These are phyloP conservation scores for Tetrastigma voinierianum DNA, from an alignment of 164 flowering plant genomes.

Conservation along the genomic window DNA sequence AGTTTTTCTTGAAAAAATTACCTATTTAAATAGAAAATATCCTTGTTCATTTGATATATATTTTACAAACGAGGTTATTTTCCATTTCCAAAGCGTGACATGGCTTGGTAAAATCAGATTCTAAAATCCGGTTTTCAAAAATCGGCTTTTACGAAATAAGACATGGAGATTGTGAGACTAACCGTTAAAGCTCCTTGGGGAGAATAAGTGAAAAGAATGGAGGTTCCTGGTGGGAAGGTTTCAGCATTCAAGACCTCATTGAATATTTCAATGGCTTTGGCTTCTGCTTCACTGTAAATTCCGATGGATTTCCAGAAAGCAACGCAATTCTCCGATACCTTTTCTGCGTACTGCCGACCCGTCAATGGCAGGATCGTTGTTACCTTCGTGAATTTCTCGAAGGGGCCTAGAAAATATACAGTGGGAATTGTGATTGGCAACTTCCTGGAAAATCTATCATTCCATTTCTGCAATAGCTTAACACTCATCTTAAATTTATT, in stretches of 20 bases:
- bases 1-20: no score
- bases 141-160: no score
- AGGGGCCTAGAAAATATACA: conserved; percentile 50
- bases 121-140: no score
- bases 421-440: no score
- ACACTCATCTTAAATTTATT: no score
- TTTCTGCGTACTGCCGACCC: conserved; percentile 75
- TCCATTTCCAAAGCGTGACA: no score
- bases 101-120: no score
- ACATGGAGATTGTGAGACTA: conserved; percentile 2
- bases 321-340: conserved; percentile 78
- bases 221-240: conserved; percentile 66
- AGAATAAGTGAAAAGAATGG: conserved; percentile 71
- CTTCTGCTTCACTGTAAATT: conserved; percentile 61
- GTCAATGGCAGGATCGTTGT: conserved; percentile 70
- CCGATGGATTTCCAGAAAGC: conserved; percentile 68
- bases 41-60: no score
- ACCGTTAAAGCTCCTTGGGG: conserved; percentile 64
- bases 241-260: conserved; percentile 59
- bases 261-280: conserved; percentile 63
- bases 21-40: no score
- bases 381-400: conserved; percentile 69
- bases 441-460: no score
- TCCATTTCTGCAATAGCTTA: no score
- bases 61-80: no score